These are phyloP conservation scores for Endocarpon pusillum DNA, from an alignment of 495 filamentous ascomycete genomes.

Conservation along the genomic window DNA sequence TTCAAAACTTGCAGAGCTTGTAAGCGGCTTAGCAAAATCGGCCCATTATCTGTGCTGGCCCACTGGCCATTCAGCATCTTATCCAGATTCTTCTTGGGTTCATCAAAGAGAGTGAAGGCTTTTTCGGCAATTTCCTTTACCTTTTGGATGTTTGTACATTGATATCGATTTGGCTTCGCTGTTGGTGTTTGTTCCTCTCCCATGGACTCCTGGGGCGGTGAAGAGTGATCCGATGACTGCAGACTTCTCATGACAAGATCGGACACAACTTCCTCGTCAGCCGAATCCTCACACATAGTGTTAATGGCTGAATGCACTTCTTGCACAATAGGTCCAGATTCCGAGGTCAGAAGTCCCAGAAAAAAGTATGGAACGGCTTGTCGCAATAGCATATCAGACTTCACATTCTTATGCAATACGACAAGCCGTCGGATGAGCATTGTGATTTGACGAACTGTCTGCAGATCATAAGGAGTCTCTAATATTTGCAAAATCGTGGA, in stretches of 20 bases:
- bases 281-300: conserved; percentile 48
- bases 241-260: too few species aligned
- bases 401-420: conserved; percentile 35
- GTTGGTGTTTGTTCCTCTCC: too few species aligned
- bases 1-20: conserved; percentile 65
- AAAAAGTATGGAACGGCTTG: conserved; percentile 62
- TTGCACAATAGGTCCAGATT: conserved; percentile 68
- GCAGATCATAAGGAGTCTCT: conserved; percentile 53
- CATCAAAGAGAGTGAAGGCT: too few species aligned
- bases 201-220: too few species aligned
- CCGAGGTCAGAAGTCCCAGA: conserved; percentile 78
- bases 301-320: conserved; percentile 60
- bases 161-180: too few species aligned
- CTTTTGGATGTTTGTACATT: too few species aligned
- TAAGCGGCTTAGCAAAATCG: too few species aligned
- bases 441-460: conserved; percentile 54
- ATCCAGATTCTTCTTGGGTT: background rate
- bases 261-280: conserved; percentile 56
- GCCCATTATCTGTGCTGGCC: too few species aligned
- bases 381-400: conserved; percentile 43
- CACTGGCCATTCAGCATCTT: too few species aligned
- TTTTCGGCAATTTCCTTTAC: too few species aligned
- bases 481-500: conserved; percentile 49
- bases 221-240: too few species aligned
- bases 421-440: conserved; percentile 74